Evolutionary conservation across 208 protist species (phyloP).

Genomic region (Leishmania tarentolae): DNA sequence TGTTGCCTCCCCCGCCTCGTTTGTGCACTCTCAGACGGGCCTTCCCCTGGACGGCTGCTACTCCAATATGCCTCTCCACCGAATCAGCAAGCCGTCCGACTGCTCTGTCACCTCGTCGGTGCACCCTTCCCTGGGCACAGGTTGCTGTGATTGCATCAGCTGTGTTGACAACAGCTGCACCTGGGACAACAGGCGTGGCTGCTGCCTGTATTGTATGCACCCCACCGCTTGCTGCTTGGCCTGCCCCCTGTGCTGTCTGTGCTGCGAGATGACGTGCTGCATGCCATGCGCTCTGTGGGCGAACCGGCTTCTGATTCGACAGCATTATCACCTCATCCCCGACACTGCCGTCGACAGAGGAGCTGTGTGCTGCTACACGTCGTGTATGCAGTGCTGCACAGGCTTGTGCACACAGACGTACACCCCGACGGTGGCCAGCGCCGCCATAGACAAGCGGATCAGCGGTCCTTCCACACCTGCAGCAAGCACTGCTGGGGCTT

Average conservation of each 20-base stretch:
- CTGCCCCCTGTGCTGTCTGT: slow-evolving; percentile 42
- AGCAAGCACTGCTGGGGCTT: not conserved
- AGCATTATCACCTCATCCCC: slow-evolving; percentile 49
- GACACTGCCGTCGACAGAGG: slow-evolving; percentile 32
- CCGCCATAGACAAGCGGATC: not conserved
- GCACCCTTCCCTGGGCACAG: not conserved
- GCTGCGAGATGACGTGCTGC: slow-evolving; percentile 46
- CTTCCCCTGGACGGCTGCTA: slow-evolving; percentile 50
- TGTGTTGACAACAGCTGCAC: slow-evolving; percentile 18
- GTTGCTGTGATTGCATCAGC: slow-evolving; percentile 35
- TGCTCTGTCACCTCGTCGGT: not conserved
- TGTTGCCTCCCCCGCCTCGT: slow-evolving; percentile 23
- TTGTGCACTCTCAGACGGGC: slow-evolving; percentile 29
- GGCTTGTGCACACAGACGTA: slow-evolving; percentile 6
- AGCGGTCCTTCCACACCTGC: not conserved
- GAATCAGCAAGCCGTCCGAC: not conserved
- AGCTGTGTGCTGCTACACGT: slow-evolving; percentile 37
- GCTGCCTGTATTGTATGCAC: slow-evolving; percentile 36
- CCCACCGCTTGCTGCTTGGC: slow-evolving; percentile 36
- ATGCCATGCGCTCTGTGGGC: slow-evolving; percentile 50
- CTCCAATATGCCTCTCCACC: slow-evolving; percentile 7
- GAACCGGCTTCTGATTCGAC: slow-evolving; percentile 51
- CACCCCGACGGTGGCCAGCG: not conserved
- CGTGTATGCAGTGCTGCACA: slow-evolving; percentile 33
- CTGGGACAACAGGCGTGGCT: slow-evolving; percentile 15